Conservation (phyloP, 306 rosid species). For the Inga oerstediana region DNA sequence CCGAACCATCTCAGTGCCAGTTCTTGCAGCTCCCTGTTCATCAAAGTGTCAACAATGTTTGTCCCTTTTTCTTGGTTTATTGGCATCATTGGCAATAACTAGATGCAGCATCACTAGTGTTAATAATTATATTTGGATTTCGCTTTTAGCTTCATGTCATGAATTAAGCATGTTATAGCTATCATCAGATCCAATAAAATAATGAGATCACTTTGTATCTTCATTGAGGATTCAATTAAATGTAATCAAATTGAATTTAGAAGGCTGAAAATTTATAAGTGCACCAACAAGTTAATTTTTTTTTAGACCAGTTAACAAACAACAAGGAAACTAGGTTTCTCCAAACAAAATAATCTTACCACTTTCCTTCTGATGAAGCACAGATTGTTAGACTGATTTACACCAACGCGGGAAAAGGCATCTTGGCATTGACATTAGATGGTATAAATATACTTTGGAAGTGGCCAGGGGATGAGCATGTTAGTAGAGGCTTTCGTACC, state of each 20-base stretch:
- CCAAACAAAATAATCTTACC: neutral
- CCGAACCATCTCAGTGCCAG: slow-evolving; percentile 37
- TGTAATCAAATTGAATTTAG: neutral
- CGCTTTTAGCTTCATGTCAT: neutral
- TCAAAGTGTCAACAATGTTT: slow-evolving; percentile 18
- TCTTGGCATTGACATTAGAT: slow-evolving; percentile 45
- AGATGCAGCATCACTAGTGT: neutral
- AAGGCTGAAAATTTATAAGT: neutral
- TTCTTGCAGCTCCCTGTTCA: slow-evolving; percentile 38
- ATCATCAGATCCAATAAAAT: neutral
- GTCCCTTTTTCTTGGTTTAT: slow-evolving; percentile 9
- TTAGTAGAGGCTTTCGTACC: slow-evolving; percentile 6
- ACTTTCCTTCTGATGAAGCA: slow-evolving; percentile 8
- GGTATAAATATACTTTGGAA: slow-evolving; percentile 49
- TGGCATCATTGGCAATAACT: neutral
- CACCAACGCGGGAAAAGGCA: slow-evolving; percentile 37
- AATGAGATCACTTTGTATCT: neutral
- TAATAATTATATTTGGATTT: neutral
- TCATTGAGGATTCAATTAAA: neutral
- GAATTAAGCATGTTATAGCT: neutral
- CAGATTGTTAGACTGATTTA: slow-evolving; percentile 49
- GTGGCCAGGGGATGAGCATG: slow-evolving; percentile 42
- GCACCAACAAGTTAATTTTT: neutral
- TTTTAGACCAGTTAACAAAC: neutral
- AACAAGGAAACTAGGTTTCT: neutral